phyloP scores from a whole-genome alignment of 352 stramenopile species.

The Phytophthora constricta region DNA sequence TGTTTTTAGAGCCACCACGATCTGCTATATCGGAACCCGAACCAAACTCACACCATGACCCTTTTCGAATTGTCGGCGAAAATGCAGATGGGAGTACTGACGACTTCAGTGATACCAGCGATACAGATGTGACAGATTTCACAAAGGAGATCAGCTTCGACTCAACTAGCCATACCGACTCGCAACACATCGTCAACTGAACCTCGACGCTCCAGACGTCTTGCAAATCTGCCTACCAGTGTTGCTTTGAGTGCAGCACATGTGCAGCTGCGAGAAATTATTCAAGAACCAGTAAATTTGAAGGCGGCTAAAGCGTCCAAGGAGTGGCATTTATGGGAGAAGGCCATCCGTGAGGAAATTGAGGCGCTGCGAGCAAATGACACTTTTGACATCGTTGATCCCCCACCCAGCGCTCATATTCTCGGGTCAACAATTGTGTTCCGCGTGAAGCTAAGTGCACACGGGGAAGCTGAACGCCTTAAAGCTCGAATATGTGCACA shows the following conservation, averaged over 20 bases:
- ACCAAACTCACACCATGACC: neutral
- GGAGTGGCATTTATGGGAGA: constrained; percentile 1
- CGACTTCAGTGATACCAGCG: too few relatives aligned
- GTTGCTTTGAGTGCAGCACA: neutral
- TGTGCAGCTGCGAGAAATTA: neutral
- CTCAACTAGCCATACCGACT: too few relatives aligned
- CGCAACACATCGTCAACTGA: neutral
- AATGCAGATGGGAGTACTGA: neutral
- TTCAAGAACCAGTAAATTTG: constrained; percentile 1
- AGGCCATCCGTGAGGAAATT: neutral
- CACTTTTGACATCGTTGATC: constrained; percentile 5
- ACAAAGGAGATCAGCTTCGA: too few relatives aligned
- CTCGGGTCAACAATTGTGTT: constrained; percentile 9
- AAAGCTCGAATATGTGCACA: constrained; percentile 23
- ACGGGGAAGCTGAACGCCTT: constrained; percentile 7
- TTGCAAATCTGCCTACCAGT: neutral
- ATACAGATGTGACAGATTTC: too few relatives aligned
- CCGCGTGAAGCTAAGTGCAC: constrained; percentile 3
- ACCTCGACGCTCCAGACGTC: neutral
- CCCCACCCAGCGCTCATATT: constrained; percentile 1
- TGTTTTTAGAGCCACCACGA: constrained; percentile 14
- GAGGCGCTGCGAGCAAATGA: neutral
- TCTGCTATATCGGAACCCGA: neutral
- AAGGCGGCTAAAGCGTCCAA: neutral
- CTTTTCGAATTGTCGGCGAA: neutral